Evolutionary conservation across 2,329 filamentous ascomycete genomes (phyloP).

Genomic region (Rachicladosporium sp.): DNA sequence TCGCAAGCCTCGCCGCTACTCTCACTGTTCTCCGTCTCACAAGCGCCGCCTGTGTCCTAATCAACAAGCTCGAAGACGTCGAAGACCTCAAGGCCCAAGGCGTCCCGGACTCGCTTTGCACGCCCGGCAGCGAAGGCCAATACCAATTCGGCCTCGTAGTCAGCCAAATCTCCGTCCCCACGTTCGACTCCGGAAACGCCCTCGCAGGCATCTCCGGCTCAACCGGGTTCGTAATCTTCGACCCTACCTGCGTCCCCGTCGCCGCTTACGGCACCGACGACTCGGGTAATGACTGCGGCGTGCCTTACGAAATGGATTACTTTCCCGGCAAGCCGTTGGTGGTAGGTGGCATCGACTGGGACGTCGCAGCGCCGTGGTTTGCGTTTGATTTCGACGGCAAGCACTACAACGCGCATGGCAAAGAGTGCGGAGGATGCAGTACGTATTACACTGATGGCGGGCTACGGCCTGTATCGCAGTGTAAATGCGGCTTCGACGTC

Average conservation of each 20-base stretch:
- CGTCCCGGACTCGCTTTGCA: not conserved
- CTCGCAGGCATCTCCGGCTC: conserved; percentile 92
- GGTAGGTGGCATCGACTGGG: not conserved
- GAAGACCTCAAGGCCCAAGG: no score
- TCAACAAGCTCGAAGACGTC: no score
- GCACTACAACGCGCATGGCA: not conserved
- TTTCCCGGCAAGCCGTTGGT: conserved; percentile 1
- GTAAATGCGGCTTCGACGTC: not conserved
- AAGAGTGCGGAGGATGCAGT: not conserved
- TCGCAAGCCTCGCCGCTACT: no score
- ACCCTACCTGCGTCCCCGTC: not conserved
- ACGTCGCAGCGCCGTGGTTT: not conserved
- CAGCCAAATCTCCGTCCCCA: not conserved
- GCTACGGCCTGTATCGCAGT: not conserved
- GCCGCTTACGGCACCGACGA: not conserved
- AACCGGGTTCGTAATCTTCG: conserved; percentile 44
- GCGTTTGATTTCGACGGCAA: not conserved
- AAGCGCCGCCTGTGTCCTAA: no score
- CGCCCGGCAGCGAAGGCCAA: not conserved
- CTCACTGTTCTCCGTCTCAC: no score
- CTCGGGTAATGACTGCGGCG: not conserved
- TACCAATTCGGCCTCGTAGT: not conserved
- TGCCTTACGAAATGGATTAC: not conserved
- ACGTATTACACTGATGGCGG: not conserved
- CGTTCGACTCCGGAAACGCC: not conserved